phyloP scores from a whole-genome alignment of 192 early-diverging fungal genomes.

The Coemansia sp. region DNA sequence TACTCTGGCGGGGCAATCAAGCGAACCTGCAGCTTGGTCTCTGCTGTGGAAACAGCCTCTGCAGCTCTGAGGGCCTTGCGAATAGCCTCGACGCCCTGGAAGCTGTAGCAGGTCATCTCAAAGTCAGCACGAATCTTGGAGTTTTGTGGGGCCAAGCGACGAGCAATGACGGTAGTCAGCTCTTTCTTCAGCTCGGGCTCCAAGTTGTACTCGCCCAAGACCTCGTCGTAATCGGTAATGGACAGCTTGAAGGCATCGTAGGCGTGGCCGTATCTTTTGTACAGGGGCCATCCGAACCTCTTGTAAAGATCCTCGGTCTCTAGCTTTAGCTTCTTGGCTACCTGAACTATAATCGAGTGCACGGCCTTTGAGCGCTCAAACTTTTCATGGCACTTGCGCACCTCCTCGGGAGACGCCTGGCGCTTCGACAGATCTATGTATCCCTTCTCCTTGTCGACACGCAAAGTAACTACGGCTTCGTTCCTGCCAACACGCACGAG shows the following conservation, averaged over 20 bases:
- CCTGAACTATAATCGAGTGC: constrained; percentile 51
- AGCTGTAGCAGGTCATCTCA: constrained; percentile 89
- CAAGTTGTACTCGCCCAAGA: constrained; percentile 81
- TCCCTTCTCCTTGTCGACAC: constrained; percentile 97
- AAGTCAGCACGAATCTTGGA: constrained; percentile 96
- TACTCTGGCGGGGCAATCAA: constrained; percentile 94
- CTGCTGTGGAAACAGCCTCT: constrained; percentile 73
- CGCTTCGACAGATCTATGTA: constrained; percentile 99
- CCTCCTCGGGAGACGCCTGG: constrained; percentile 84
- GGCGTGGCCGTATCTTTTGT: constrained; percentile 93
- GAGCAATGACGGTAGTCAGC: constrained; percentile 78
- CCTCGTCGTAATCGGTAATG: constrained; percentile 77
- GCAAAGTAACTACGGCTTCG: constrained; percentile 89
- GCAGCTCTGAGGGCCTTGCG: constrained; percentile 85
- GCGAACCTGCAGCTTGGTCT: constrained; percentile 79
- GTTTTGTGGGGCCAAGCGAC: constrained; percentile 91
- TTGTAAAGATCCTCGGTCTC: constrained; percentile 84
- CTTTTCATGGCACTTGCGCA: constrained; percentile 85
- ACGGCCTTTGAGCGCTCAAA: constrained; percentile 89
- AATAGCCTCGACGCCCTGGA: constrained; percentile 96
- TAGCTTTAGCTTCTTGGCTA: constrained; percentile 81
- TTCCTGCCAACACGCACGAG: constrained; percentile 88
- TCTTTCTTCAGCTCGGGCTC: constrained; percentile 63
- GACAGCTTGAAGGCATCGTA: constrained; percentile 96
- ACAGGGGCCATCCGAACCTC: constrained; percentile 90